These are phyloP conservation scores for Obba rivulosa DNA, from an alignment of 768 basidiomycete species.

Conservation along the genomic window DNA sequence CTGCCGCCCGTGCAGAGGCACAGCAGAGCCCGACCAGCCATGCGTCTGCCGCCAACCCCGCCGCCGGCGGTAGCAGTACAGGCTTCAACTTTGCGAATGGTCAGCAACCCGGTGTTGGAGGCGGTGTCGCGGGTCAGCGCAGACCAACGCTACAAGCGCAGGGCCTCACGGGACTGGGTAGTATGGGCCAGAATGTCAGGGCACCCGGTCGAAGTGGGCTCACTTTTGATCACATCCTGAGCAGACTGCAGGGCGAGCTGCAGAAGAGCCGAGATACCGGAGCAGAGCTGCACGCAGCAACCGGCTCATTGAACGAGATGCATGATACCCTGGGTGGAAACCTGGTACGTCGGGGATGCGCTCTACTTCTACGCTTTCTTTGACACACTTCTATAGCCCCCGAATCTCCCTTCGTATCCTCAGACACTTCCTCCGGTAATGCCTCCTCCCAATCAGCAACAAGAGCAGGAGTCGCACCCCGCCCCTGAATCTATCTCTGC, in stretches of 20 bases:
- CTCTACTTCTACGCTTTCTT: background rate
- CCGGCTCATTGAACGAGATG: constrained; percentile 81
- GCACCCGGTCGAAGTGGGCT: constrained; percentile 80
- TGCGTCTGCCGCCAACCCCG: constrained; percentile 29
- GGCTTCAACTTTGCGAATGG: constrained; percentile 39
- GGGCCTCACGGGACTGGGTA: constrained; percentile 65
- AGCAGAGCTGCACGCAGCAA: constrained; percentile 73
- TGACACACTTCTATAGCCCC: constrained; percentile 40
- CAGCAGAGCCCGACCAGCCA: constrained; percentile 40
- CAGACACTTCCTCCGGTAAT: constrained; percentile 58
- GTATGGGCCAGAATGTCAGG: constrained; percentile 68
- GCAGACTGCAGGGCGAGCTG: constrained; percentile 86
- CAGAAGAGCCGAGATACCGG: constrained; percentile 94
- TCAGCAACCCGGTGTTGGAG: constrained; percentile 20
- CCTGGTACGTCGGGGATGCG: constrained; percentile 43
- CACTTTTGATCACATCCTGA: constrained; percentile 89
- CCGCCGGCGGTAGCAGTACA: constrained; percentile 31
- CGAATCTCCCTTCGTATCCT: constrained; percentile 59
- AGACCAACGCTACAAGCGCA: constrained; percentile 55
- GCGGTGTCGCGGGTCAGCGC: constrained; percentile 38
- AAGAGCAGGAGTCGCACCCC: constrained; percentile 12
- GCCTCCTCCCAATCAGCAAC: constrained; percentile 20
- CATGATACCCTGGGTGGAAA: constrained; percentile 86
- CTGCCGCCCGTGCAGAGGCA: constrained; percentile 66
- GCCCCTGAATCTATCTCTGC: constrained; percentile 26